Percentiles rank a stretch among this genome's conserved stretches.
phyloP scores from a whole-genome alignment of 2,329 filamentous ascomycete species.

The Exophiala sp. region DNA sequence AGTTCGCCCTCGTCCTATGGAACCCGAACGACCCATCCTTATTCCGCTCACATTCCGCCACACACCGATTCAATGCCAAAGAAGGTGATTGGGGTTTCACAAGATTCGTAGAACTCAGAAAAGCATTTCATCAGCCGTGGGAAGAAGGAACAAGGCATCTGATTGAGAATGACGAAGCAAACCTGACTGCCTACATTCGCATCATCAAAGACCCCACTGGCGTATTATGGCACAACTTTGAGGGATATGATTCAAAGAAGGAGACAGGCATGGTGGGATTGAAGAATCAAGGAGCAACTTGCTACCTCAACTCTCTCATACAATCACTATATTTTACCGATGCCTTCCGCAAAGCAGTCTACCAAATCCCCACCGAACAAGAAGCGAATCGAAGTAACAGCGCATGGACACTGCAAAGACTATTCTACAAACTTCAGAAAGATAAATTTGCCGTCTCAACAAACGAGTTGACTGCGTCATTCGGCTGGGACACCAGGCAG shows the following conservation, averaged over 20 bases:
- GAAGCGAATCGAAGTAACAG: constrained; percentile 81
- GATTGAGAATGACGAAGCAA: constrained; percentile 47
- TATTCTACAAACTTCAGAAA: constrained; percentile 94
- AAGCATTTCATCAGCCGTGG: constrained; percentile 76
- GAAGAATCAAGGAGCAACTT: constrained; percentile 93
- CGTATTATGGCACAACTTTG: constrained; percentile 47
- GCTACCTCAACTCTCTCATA: constrained; percentile 79
- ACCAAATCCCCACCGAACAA: constrained; percentile 88
- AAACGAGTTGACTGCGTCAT: constrained; percentile 89
- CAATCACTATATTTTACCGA: constrained; percentile 87
- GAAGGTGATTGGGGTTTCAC: constrained; percentile 99
- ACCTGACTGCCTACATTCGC: constrained; percentile 47
- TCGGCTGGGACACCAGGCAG: constrained; percentile 96
- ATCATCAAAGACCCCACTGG: constrained; percentile 49
- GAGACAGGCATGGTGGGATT: constrained; percentile 96
- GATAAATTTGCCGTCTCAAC: constrained; percentile 80
- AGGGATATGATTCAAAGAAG: constrained; percentile 92
- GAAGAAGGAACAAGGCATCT: constrained; percentile 62
- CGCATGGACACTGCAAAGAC: constrained; percentile 85
- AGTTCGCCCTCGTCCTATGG: constrained; percentile 91
- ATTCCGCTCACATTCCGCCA: constrained; percentile 72
- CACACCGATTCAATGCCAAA: constrained; percentile 92
- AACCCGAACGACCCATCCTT: constrained; percentile 90
- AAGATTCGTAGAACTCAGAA: constrained; percentile 83
- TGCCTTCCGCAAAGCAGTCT: constrained; percentile 94